These are phyloP conservation scores for Casuarina equisetifolia DNA, from an alignment of 306 rosid genomes.

Conservation along the genomic window DNA sequence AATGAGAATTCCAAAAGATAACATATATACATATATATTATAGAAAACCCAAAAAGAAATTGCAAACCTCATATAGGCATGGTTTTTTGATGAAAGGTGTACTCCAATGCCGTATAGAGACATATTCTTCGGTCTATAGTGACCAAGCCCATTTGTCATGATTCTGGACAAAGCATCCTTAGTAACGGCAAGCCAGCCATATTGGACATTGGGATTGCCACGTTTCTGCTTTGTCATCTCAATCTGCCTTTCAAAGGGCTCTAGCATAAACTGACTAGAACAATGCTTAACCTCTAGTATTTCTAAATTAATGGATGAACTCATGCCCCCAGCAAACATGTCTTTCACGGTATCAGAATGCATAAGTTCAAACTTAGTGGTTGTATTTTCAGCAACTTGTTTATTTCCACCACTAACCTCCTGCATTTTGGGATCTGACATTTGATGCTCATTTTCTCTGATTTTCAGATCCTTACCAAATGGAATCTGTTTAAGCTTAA, in stretches of 20 bases:
- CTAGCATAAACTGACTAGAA: slow-evolving; percentile 45
- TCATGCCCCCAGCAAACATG: slow-evolving; percentile 57
- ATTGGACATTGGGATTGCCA: slow-evolving; percentile 65
- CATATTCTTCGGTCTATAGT: slow-evolving; percentile 42
- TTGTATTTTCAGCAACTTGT: slow-evolving; percentile 29
- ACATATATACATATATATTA: too few relatives aligned
- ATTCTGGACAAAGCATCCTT: slow-evolving; percentile 56
- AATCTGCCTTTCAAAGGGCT: slow-evolving; percentile 73
- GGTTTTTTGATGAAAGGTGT: slow-evolving; percentile 59
- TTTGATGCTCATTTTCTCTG: slow-evolving; percentile 54
- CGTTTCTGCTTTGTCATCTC: slow-evolving; percentile 59
- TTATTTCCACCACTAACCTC: slow-evolving; percentile 35
- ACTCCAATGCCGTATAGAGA: slow-evolving; percentile 63
- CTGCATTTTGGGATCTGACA: slow-evolving; percentile 31
- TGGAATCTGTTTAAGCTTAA: slow-evolving; percentile 41
- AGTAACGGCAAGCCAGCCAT: slow-evolving; percentile 78
- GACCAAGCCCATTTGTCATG: slow-evolving; percentile 66
- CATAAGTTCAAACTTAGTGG: slow-evolving; percentile 30
- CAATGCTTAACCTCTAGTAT: slow-evolving; percentile 54
- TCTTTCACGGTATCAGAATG: slow-evolving; percentile 51
- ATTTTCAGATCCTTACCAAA: slow-evolving; percentile 43
- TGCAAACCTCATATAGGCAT: slow-evolving; percentile 53
- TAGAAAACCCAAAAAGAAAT: slow-evolving; percentile 2
- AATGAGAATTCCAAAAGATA: background rate
- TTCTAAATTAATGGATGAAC: slow-evolving; percentile 34